Base-by-base conservation (phyloP, 1,139 yeast genomes). In the Zygosaccharomyces sapae region DNA sequence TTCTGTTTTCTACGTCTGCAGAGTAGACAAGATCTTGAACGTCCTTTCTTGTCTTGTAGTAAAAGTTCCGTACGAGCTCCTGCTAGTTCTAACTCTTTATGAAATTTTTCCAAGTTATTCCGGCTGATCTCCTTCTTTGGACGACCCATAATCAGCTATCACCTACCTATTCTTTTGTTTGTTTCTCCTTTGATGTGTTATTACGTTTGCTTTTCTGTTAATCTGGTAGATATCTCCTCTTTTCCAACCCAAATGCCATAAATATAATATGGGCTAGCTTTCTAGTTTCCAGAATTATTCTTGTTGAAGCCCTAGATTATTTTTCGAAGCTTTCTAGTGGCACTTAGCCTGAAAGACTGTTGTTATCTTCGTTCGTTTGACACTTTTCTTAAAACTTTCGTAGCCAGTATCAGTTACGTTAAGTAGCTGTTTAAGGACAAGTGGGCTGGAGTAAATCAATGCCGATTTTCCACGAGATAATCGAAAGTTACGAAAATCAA, bases 1-100 rank as follows among this genome's bases (percentile, higher is more conserved):
- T 76, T 73, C 55, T 76, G 80, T 55, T 77, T 77, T 39, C 81
- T 61, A 55, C 74, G 73, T 52, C 76, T 79, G 50, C 81, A 77
- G 13, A 76, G 58, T 35, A 72, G 60, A 55, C 81, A 77, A 1
- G 79, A 73, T 9, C 78, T 73, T 7, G 79, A 75, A 45, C 81
- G 68, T 5, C 77, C 77, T 50, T 69, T 74, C 55, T 73, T 75
- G 46, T 70, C 73, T 42, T 63, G 55, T 35, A 65, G 47, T 33
- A 45, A 19, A n/a, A 52, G 43, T 16, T 62, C 65, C 3, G 59
- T 51, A 33, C 58, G 56, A 35, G 55, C 53, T 9, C 66, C 67
- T 2, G 68, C 69, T 36, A 59, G 41, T 45, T 65, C 64, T 33
- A 65, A 52, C 46, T 65, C 69, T 40, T 55, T 50, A 46, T 63